Percentiles rank a stretch among this genome's conserved stretches.
Conservation (phyloP, 331 rosid species). For the Cydonia oblonga region DNA sequence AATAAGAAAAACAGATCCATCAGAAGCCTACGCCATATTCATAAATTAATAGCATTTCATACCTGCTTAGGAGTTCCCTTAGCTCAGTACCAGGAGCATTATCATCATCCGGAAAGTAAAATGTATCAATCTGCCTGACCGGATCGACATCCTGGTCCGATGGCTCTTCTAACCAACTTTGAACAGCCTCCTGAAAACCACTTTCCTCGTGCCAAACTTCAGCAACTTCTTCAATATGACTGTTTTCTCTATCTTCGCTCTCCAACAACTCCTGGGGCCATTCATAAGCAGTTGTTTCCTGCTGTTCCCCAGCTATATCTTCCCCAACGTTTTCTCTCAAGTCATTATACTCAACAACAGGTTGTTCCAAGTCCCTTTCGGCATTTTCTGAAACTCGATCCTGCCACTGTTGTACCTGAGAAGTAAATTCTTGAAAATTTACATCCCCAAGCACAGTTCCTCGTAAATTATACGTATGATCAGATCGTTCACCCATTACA, state of each 20-base stretch:
- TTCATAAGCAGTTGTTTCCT: slow-evolving; percentile 32
- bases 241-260: slow-evolving; percentile 42
- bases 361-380: slow-evolving; percentile 36
- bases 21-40: slow-evolving; percentile 1
- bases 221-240: slow-evolving; percentile 44
- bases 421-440: slow-evolving; percentile 33
- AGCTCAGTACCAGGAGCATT: slow-evolving; percentile 68
- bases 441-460: slow-evolving; percentile 20
- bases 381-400: slow-evolving; percentile 42
- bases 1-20: not conserved
- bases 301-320: slow-evolving; percentile 38
- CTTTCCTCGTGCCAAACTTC: slow-evolving; percentile 71
- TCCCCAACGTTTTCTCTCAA: slow-evolving; percentile 33
- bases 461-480: slow-evolving; percentile 15
- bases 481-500: slow-evolving; percentile 20
- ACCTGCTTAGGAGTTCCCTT: slow-evolving; percentile 92
- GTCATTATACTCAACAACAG: slow-evolving; percentile 26
- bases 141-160: slow-evolving; percentile 53
- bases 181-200: slow-evolving; percentile 76
- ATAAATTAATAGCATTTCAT: not conserved
- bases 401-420: slow-evolving; percentile 36
- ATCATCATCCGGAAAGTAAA: slow-evolving; percentile 77
- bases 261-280: slow-evolving; percentile 54
- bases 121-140: slow-evolving; percentile 47
- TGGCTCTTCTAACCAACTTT: slow-evolving; percentile 75